Percentiles rank a stretch among this genome's conserved stretches.
These are phyloP conservation scores for Pseudogymnoascus sp. DNA, from an alignment of 2,329 filamentous ascomycete species.

Conservation along the genomic window DNA sequence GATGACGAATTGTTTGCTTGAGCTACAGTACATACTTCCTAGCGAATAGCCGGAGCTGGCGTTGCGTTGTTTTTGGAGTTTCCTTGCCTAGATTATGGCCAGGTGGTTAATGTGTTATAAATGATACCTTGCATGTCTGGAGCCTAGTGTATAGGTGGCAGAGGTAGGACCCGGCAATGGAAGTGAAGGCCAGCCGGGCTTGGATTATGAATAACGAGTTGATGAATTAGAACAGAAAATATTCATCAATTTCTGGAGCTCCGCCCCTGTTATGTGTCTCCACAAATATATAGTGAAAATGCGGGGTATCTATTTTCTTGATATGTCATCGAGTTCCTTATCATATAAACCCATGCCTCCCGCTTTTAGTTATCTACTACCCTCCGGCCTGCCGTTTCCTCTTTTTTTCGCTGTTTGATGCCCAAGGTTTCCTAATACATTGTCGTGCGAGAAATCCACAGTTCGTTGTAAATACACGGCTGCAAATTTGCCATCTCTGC, in stretches of 20 bases:
- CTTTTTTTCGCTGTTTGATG: neutral
- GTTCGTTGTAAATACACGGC: neutral
- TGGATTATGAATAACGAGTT: conserved; percentile 1
- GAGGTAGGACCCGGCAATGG: neutral
- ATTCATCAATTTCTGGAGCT: neutral
- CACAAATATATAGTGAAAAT: conserved; percentile 1
- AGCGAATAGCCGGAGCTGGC: neutral
- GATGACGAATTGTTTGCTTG: neutral
- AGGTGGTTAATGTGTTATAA: neutral
- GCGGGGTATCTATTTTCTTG: conserved; percentile 1
- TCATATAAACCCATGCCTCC: conserved; percentile 1
- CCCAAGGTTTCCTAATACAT: neutral
- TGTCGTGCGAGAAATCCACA: neutral
- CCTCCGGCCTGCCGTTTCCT: neutral
- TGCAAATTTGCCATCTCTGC: neutral
- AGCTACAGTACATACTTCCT: conserved; percentile 4
- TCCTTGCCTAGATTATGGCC: neutral
- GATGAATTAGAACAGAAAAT: neutral
- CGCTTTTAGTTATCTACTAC: neutral
- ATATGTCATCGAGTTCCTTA: conserved; percentile 1
- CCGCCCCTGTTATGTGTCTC: neutral
- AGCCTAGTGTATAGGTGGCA: neutral
- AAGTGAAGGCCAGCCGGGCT: neutral
- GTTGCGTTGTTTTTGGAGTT: neutral
- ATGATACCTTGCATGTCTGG: neutral